These are phyloP conservation scores for Medakamo hakoo DNA, from an alignment of 139 green algal genomes.

Conservation along the genomic window DNA sequence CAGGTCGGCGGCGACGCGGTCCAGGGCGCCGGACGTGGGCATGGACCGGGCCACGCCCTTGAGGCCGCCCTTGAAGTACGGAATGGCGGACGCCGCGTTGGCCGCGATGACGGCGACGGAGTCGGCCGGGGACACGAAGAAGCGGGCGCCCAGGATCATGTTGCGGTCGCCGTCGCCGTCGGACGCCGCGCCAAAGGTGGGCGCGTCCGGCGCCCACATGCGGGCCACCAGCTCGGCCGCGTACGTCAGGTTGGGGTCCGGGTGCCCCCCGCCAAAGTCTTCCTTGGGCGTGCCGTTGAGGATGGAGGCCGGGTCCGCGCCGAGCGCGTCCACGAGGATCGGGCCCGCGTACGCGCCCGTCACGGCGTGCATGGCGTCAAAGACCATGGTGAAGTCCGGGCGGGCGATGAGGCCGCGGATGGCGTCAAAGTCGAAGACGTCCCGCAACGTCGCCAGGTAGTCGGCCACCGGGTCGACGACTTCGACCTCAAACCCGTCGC, in stretches of 20 bases:
- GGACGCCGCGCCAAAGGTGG: constrained; percentile 67
- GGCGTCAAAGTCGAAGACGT: constrained; percentile 91
- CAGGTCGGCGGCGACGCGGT: constrained; percentile 74
- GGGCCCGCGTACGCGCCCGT: constrained; percentile 87
- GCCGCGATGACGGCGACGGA: constrained; percentile 96
- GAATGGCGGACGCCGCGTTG: constrained; percentile 84
- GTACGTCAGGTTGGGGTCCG: constrained; percentile 98
- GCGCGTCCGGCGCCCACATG: constrained; percentile 47
- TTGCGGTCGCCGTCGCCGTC: constrained; percentile 97
- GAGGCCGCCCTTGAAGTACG: constrained; percentile 91
- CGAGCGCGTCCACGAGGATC: constrained; percentile 79
- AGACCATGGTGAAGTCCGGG: constrained; percentile 79
- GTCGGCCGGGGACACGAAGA: constrained; percentile 96
- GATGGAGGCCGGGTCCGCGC: constrained; percentile 27
- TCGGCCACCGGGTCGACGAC: constrained; percentile 82
- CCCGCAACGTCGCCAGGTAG: constrained; percentile 71
- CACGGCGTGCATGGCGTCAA: constrained; percentile 94
- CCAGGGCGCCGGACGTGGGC: constrained; percentile 87
- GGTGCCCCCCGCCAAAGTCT: constrained; percentile 93
- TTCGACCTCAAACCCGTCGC: constrained; percentile 82
- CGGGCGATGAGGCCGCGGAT: constrained; percentile 68
- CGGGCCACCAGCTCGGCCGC: constrained; percentile 86
- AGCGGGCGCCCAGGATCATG: constrained; percentile 95
- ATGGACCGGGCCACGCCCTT: constrained; percentile 97
- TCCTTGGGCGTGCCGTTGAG: constrained; percentile 48